Base-by-base conservation (phyloP, 164 flowering plant genomes). In the Macadamia tetraphylla region DNA sequence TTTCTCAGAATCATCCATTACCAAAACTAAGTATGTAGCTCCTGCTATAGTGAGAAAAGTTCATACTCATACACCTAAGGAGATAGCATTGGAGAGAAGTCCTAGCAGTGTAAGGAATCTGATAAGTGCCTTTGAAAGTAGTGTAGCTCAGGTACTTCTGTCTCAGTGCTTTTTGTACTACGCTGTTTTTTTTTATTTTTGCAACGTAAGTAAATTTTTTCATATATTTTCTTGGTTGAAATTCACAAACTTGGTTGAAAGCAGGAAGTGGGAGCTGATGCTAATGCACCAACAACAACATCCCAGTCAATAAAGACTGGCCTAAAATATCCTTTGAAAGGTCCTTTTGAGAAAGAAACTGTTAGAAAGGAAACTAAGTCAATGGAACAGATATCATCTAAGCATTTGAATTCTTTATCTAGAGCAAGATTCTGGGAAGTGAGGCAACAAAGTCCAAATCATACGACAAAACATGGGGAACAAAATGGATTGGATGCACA, bases 81-180 rank as follows among this genome's bases (percentile, higher is more conserved):
- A 71, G 71, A 66, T 62, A 43, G 64, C 73, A 13, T 11, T 70
- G 35, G 72, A 71, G 72, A 81, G 65, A 73, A 74, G 76, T 74
- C 82, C 84, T 9, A 88, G 84, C 77, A 83, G 69, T 74, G 86
- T 91, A 44, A 84, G 76, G 75, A 86, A 83, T 56, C 83, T 91
- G 85, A 83, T 88, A n/a, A 81, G 77, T 77, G 88, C 87, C 60
- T 86, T 91, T 60, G 94, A 91, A 76, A 75, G 64, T 75, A 79
- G 73, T 69, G 81, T 58, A 65, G 6, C 76, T 65, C 83, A 84
- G 97, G 94, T 91, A 83, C 66, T n/a, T 67, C 58, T 62, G 60
- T 52, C 49, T 18, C 40, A 63, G 55, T 12, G 44, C 14, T 69
- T 59, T 69, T 30, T 69, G 14, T 32, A 1, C n/a, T 14, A 31